These are phyloP conservation scores for Acacia pycnantha DNA, from an alignment of 331 rosid species.

Conservation along the genomic window DNA sequence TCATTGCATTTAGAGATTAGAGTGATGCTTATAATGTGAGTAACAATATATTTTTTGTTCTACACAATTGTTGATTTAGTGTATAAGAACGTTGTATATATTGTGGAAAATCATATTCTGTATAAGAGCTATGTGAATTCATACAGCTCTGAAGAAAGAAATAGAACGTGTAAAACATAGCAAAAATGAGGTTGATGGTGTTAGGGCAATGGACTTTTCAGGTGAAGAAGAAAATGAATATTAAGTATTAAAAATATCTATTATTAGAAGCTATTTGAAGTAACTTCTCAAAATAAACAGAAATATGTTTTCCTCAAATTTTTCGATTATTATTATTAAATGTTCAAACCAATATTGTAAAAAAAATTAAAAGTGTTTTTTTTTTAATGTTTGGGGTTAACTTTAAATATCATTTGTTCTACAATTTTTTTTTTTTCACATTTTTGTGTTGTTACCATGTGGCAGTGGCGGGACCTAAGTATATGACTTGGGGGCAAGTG, in stretches of 20 bases:
- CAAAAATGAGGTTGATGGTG: not conserved
- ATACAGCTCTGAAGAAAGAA: not conserved
- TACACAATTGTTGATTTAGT: not conserved
- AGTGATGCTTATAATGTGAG: constrained; percentile 5
- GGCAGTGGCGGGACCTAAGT: no score
- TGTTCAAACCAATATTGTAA: no score
- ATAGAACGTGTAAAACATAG: not conserved
- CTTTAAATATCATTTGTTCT: no score
- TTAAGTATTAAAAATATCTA: not conserved
- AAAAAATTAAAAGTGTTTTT: no score
- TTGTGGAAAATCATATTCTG: not conserved
- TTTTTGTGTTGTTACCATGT: no score
- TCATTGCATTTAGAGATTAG: not conserved
- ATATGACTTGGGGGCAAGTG: no score
- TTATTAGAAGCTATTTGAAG: not conserved
- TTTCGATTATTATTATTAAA: no score
- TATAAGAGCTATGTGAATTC: not conserved
- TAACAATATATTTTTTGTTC: not conserved
- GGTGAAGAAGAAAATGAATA: not conserved
- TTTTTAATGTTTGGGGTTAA: no score
- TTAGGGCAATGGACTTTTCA: not conserved
- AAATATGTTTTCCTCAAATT: no score
- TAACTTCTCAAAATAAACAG: no score
- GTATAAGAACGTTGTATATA: not conserved
- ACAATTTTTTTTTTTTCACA: no score